Evolutionary conservation across 176 grass and related monocot species (phyloP).

Genomic region (Typha latifolia): DNA sequence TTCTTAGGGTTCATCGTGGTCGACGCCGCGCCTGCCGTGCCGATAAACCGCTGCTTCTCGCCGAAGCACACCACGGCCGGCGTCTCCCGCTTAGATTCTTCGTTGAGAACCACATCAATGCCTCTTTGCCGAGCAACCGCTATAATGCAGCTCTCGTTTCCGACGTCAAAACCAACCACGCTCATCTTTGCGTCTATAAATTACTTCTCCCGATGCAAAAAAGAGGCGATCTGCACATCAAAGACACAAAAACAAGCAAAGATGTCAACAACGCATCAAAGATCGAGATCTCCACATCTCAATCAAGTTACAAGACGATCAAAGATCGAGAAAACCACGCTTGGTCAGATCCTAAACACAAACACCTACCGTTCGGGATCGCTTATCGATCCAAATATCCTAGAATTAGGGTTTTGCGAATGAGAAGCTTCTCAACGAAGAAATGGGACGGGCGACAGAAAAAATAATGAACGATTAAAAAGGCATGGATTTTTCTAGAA

Average conservation of each 20-base stretch:
- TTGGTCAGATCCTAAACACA: neutral
- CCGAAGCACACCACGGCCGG: constrained; percentile 88
- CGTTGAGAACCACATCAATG: constrained; percentile 86
- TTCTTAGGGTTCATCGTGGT: constrained; percentile 84
- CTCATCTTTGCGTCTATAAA: constrained; percentile 42
- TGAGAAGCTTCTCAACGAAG: neutral
- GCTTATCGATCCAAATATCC: neutral
- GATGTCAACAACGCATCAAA: neutral
- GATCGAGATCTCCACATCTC: neutral
- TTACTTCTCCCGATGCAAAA: neutral
- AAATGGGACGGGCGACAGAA: neutral
- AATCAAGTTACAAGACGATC: neutral
- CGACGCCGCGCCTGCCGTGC: constrained; percentile 58
- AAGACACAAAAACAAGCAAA: constrained; percentile 1
- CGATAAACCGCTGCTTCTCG: constrained; percentile 87
- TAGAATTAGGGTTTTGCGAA: constrained; percentile 1
- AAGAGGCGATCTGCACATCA: constrained; percentile 23
- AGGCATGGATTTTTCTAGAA: constrained; percentile 41
- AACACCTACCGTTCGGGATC: neutral
- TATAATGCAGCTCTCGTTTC: constrained; percentile 91
- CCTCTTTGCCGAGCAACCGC: constrained; percentile 72
- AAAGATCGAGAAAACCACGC: neutral
- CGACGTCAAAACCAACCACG: constrained; percentile 87
- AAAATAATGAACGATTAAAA: constrained; percentile 4
- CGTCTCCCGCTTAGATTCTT: constrained; percentile 91